Conservation (phyloP, 1,139 yeast genomes). For the Ashbya aceris region DNA sequence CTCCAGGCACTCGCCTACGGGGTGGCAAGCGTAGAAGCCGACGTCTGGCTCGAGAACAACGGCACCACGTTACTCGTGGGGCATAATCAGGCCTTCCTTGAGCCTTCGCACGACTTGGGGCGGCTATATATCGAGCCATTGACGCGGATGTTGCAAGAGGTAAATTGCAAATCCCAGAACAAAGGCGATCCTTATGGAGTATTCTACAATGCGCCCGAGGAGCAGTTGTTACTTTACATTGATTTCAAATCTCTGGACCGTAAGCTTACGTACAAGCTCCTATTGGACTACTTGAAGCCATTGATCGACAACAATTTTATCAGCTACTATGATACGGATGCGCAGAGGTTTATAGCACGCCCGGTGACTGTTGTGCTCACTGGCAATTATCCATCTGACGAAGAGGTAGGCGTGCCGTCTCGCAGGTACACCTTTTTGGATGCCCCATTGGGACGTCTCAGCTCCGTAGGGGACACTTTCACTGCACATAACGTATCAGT, state of each 20-base stretch:
- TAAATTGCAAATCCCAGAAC: slow-evolving; percentile 18
- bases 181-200: slow-evolving; percentile 30
- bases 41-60: slow-evolving; percentile 47
- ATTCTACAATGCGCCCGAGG: slow-evolving; percentile 35
- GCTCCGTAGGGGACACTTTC: slow-evolving; percentile 5
- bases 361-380: slow-evolving; percentile 40
- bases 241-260: slow-evolving; percentile 41
- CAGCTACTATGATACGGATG: slow-evolving; percentile 28
- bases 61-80: slow-evolving; percentile 52
- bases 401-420: slow-evolving; percentile 12
- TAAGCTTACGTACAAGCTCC: slow-evolving; percentile 28
- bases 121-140: slow-evolving; percentile 49
- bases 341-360: slow-evolving; percentile 27
- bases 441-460: slow-evolving; percentile 26
- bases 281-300: slow-evolving; percentile 31
- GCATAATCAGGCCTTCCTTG: slow-evolving; percentile 45
- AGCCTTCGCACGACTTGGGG: slow-evolving; percentile 33
- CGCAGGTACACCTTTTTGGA: slow-evolving; percentile 32
- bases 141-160: slow-evolving; percentile 37
- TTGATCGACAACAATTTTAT: slow-evolving; percentile 34
- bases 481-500: slow-evolving; percentile 11
- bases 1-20: slow-evolving; percentile 55
- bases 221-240: slow-evolving; percentile 37
- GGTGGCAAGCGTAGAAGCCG: slow-evolving; percentile 59
- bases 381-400: slow-evolving; percentile 33